phyloP scores from a whole-genome alignment of 1,139 yeast species.

The Diutina sp. region DNA sequence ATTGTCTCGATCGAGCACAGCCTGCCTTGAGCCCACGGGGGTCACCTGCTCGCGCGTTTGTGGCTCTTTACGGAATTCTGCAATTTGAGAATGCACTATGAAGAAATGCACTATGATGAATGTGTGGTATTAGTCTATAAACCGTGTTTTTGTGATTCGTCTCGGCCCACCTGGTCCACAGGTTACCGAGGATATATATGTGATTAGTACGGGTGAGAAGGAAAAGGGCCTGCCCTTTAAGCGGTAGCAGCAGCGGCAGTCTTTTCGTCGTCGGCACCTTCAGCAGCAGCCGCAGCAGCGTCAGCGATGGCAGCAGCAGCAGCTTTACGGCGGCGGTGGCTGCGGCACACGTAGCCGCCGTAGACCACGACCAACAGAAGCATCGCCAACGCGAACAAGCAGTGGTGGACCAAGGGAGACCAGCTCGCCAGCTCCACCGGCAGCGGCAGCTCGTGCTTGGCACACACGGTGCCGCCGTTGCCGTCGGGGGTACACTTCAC shows the following conservation, averaged over 20 bases:
- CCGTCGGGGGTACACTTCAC: not conserved
- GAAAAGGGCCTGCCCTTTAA: too few species aligned
- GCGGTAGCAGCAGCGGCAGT: too few species aligned
- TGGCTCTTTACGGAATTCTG: too few species aligned
- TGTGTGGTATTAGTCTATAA: not conserved
- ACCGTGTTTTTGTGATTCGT: not conserved
- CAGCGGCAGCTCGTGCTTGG: not conserved
- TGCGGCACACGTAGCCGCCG: not conserved
- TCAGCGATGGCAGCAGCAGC: not conserved
- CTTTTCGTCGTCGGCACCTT: not conserved
- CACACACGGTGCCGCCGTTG: not conserved
- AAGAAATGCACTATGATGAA: too few species aligned
- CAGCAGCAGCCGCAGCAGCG: not conserved
- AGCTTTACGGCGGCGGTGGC: not conserved
- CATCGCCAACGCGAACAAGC: not conserved
- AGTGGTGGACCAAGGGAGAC: not conserved
- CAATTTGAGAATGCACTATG: too few species aligned
- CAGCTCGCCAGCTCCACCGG: not conserved
- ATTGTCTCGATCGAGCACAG: too few species aligned
- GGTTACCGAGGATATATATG: not conserved
- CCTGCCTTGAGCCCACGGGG: too few species aligned
- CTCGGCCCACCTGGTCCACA: not conserved
- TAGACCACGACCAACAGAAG: not conserved
- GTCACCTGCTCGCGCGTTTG: too few species aligned
- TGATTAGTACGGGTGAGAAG: not conserved